Evolutionary conservation across 441 rosid species (phyloP).

Genomic region (Pelargonium citronellum): DNA sequence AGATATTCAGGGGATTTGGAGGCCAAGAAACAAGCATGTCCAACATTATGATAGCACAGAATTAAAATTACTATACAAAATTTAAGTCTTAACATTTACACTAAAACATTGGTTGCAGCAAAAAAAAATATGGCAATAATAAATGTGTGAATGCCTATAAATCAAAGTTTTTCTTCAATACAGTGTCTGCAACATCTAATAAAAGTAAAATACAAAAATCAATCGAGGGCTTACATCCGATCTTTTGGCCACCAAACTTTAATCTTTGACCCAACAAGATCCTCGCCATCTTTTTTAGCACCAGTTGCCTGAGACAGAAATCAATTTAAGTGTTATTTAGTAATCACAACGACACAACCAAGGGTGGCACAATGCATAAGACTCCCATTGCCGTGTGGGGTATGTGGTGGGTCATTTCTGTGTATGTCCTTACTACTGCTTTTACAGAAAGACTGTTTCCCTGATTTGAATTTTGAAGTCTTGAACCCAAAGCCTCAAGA

Average conservation of each 20-base stretch:
- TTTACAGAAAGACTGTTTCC: too few species aligned
- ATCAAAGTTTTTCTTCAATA: not conserved
- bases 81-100: not conserved
- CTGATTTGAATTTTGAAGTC: too few species aligned
- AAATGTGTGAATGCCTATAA: not conserved
- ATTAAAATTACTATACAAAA: not conserved
- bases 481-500: too few species aligned
- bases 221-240: conserved; percentile 42
- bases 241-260: conserved; percentile 95
- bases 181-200: not conserved
- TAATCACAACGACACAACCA: not conserved
- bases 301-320: conserved; percentile 52
- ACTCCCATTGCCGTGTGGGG: not conserved
- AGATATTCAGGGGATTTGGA: not conserved
- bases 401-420: not conserved
- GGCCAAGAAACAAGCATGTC: not conserved
- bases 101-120: not conserved
- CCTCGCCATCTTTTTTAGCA: conserved; percentile 33
- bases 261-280: conserved; percentile 61
- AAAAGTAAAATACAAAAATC: conserved; percentile 8
- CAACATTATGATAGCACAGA: not conserved
- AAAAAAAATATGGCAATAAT: not conserved
- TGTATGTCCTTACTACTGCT: too few species aligned
- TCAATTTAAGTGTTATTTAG: conserved; percentile 19
- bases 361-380: not conserved